Evolutionary conservation across 2,329 filamentous ascomycete species (phyloP).

Genomic region (Cytospora paraplurivora): DNA sequence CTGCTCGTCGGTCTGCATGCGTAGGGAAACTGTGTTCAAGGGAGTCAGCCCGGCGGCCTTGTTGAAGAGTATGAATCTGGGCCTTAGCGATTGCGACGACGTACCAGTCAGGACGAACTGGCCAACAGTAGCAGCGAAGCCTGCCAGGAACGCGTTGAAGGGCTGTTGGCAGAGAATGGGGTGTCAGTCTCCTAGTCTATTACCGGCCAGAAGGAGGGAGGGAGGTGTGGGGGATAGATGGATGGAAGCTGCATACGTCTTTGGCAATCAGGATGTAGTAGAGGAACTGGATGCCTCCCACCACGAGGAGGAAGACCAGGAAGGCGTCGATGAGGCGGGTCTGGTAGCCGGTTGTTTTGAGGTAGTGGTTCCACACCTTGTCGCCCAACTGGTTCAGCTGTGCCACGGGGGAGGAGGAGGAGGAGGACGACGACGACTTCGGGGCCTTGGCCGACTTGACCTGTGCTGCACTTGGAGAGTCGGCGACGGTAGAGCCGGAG

Average conservation of each 20-base stretch:
- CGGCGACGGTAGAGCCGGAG: constrained; percentile 1
- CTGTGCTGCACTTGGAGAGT: neutral
- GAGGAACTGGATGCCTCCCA: constrained; percentile 87
- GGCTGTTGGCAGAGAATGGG: constrained; percentile 59
- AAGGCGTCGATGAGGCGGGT: constrained; percentile 92
- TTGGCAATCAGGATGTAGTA: constrained; percentile 93
- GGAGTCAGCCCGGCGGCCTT: neutral
- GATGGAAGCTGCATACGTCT: constrained; percentile 68
- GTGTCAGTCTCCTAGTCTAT: constrained; percentile 32
- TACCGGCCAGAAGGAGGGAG: no score
- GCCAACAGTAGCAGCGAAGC: constrained; percentile 91
- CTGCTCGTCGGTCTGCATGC: constrained; percentile 87
- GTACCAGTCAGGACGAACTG: constrained; percentile 94
- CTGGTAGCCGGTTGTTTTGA: constrained; percentile 80
- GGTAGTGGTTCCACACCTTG: constrained; percentile 70
- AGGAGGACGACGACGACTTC: constrained; percentile 17
- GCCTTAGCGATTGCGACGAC: constrained; percentile 39
- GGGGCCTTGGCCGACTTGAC: constrained; percentile 13
- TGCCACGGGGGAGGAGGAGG: neutral
- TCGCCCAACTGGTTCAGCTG: constrained; percentile 34
- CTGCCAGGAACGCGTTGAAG: constrained; percentile 97
- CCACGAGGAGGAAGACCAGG: constrained; percentile 80
- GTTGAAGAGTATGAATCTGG: neutral
- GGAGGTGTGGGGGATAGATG: neutral
- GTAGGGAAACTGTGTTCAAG: constrained; percentile 61